These are phyloP conservation scores for Lasiodiplodia citricola DNA, from an alignment of 2,329 filamentous ascomycete genomes.

Conservation along the genomic window DNA sequence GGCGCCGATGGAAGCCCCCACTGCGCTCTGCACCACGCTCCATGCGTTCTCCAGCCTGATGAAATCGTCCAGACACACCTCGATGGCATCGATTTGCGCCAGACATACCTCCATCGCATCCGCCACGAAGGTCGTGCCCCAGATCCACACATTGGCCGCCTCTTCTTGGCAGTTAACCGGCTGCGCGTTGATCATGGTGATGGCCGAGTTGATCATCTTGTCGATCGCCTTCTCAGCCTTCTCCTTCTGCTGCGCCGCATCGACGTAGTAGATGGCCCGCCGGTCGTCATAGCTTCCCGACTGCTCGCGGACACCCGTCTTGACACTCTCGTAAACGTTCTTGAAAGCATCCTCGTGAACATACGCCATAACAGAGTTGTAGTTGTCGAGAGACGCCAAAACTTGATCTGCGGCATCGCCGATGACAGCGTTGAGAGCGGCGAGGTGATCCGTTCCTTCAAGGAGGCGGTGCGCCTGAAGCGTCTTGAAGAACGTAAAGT, in stretches of 20 bases:
- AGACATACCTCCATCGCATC: constrained; percentile 52
- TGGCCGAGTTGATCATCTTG: constrained; percentile 51
- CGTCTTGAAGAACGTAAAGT: constrained; percentile 55
- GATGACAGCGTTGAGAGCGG: constrained; percentile 46
- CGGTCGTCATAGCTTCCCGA: constrained; percentile 27
- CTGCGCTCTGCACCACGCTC: constrained; percentile 49
- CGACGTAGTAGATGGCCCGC: constrained; percentile 49
- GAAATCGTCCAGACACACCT: constrained; percentile 50
- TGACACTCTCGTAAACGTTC: constrained; percentile 51
- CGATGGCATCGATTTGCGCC: constrained; percentile 47
- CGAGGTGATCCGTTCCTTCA: constrained; percentile 53
- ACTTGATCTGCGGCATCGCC: constrained; percentile 51
- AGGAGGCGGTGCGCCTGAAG: constrained; percentile 51
- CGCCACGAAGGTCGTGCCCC: constrained; percentile 51
- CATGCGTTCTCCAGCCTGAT: constrained; percentile 53
- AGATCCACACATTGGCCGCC: constrained; percentile 52
- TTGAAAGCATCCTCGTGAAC: constrained; percentile 55
- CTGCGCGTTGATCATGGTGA: constrained; percentile 51
- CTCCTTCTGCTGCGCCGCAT: constrained; percentile 51
- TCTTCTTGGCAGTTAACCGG: constrained; percentile 44
- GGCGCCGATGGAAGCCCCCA: constrained; percentile 48
- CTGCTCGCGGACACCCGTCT: constrained; percentile 35
- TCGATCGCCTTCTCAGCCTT: constrained; percentile 54
- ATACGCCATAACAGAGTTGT: constrained; percentile 53
- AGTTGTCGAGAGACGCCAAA: constrained; percentile 51